Base-by-base conservation (phyloP, 805 yeast genomes). In the Sungouiella blattae region DNA sequence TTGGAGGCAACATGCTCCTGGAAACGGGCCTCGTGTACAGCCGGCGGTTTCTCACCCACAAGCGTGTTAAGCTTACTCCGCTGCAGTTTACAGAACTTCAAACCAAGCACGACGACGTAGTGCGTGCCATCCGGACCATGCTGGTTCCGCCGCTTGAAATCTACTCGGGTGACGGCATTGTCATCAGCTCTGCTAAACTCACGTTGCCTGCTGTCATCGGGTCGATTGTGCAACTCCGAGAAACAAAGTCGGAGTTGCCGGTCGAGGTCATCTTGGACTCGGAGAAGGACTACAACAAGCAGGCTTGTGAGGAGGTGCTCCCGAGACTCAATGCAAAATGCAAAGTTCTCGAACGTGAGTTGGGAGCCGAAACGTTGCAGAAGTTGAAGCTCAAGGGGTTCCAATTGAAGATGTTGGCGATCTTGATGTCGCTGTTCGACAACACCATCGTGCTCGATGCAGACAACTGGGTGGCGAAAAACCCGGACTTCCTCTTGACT, bases 251-350 rank as follows among this genome's bases (percentile, higher is more conserved):
- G 0, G 46, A 47, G 25, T 48, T 71, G 13, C 76, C 76, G 0
- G 52, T 71, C 4, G 76, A 73, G 46, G 41, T 73, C 13, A 55
- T 71, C 41, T 49, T 73, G 11, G 73, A 76, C 9, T 40, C 54
- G 4, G 52, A 50, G 6, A 52, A 48, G 0, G 74, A 71, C 26
- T 70, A 68, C 43, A 60, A 62, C 28, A 35, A 37, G 8, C 71
- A 69, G 20, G 50, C 54, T 15, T 87, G 96, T 60, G 77, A 75
- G 15, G 60, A 62, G 6, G 65, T 83, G 2, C 65, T 86, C 46
- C 88, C 91, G 0, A 48, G 54, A 14, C 58, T 80, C 37, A 73
- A 78, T 40, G 91, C 82, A 4, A 70, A 69, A 44, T 87, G 96
- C 67, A 74, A 83, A 11, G 72, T 80, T 11, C 52, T 71, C 39